A percentile compares a stretch with the other conserved stretches of the same genome.
Evolutionary conservation across 2,329 filamentous ascomycete species (phyloP).

Genomic region (Berkeleyomyces rouxiae): DNA sequence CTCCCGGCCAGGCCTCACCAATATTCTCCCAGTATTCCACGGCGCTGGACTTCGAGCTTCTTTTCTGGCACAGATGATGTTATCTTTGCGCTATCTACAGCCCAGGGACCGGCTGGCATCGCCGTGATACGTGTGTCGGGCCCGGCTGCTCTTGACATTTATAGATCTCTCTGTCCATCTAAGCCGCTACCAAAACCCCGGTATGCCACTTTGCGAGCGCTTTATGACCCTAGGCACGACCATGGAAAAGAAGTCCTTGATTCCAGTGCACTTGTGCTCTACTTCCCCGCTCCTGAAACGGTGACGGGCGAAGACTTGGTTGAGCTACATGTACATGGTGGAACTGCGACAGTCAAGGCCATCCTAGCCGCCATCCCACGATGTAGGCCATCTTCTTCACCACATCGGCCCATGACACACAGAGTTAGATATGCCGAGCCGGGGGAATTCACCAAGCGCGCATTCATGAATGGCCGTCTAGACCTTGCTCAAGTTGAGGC

Average conservation of each 20-base stretch:
- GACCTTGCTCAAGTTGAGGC: conserved; percentile 71
- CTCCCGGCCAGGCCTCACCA: not conserved
- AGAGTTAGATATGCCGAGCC: conserved; percentile 75
- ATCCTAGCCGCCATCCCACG: conserved; percentile 61
- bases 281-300: conserved; percentile 65
- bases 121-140: conserved; percentile 82
- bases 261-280: conserved; percentile 61
- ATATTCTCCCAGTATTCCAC: not conserved
- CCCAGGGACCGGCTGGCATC: conserved; percentile 71
- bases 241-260: conserved; percentile 45
- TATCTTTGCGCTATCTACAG: conserved; percentile 85
- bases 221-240: conserved; percentile 37
- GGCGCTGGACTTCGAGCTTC: not conserved
- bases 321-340: conserved; percentile 89
- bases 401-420: not conserved
- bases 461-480: conserved; percentile 73
- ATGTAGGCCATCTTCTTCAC: conserved; percentile 21
- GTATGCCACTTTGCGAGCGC: conserved; percentile 54
- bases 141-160: conserved; percentile 44
- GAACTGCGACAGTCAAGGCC: conserved; percentile 72
- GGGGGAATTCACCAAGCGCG: conserved; percentile 85
- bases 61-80: conserved; percentile 34
- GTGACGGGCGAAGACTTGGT: conserved; percentile 87
- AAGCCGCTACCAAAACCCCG: conserved; percentile 31
- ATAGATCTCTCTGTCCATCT: conserved; percentile 32